Evolutionary conservation across 163 green algal genomes (phyloP), one percentile per base, ranked within the genome.

Genomic region (Chloromonas sp.): DNA sequence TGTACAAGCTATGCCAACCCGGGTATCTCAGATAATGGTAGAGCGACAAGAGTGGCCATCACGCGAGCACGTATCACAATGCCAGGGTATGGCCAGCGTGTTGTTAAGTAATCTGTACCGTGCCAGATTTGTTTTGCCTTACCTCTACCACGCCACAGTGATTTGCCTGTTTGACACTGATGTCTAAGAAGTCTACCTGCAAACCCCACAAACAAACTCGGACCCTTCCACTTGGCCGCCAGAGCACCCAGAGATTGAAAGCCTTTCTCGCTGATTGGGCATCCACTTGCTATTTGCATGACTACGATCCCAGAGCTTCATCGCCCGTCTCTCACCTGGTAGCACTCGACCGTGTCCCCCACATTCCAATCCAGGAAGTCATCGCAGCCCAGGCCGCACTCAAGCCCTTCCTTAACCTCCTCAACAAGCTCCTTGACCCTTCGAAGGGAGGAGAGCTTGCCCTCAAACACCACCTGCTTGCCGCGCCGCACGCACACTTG

Each of bases 351-450:
- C 2, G 82, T 86, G 89, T 99, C 97, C 61, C 94, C 95, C 83
- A 96, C 95, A 83, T 94, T 82, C 95, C 95, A 99, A 11, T 95
- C 93, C 15, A 89, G 91, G 86, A 96, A 99, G 79, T 86, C 92
- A n/a, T 95, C 92, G 2, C 90, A 85, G 0, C 86, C 90, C 13
- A 98, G 60, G 61, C 97, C 97, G 89, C 97, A 99, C 93, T 99
- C 97, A 82, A 94, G 84, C 5, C 97, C 97, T 1, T 87, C 87
- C 0, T 84, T 1, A 85, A 98, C 94, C 90, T 98, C 94, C 1
- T 95, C 92, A 3, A 99, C 97, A 59, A 92, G 84, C 79, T 99
- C 97, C 93, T 99, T 99, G 70, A 99, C 89, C 57, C 96, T 88
- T 14, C 97, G 92, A 86, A 99, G 91, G 5, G 91, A 96, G 0